Conservation (phyloP, 2,329 filamentous ascomycete genomes). For the Trichoderma sp. region DNA sequence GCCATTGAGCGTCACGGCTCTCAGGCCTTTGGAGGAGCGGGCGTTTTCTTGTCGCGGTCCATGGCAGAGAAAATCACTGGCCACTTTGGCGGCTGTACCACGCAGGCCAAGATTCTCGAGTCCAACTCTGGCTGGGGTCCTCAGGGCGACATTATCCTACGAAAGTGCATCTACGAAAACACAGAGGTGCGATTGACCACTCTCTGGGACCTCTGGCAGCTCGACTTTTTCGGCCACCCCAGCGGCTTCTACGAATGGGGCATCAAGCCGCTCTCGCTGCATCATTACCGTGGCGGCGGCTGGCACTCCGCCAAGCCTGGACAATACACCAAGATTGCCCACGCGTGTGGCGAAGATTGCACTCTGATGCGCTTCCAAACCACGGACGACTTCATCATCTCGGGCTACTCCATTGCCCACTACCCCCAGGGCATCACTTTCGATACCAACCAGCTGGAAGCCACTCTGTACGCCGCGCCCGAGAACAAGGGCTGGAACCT, state of each 20-base stretch:
- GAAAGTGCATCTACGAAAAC: slow-evolving; percentile 65
- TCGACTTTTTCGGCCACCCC: slow-evolving; percentile 61
- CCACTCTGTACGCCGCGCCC: slow-evolving; percentile 52
- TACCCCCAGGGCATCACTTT: slow-evolving; percentile 56
- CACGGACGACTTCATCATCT: slow-evolving; percentile 54
- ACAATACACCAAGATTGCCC: slow-evolving; percentile 58
- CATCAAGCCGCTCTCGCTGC: slow-evolving; percentile 60
- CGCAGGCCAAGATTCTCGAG: slow-evolving; percentile 53
- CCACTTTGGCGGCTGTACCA: slow-evolving; percentile 49
- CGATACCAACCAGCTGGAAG: slow-evolving; percentile 52
- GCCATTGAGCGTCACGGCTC: slow-evolving; percentile 62
- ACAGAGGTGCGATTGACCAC: slow-evolving; percentile 59
- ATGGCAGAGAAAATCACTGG: slow-evolving; percentile 48
- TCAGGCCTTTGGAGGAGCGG: slow-evolving; percentile 64
- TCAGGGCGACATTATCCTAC: slow-evolving; percentile 62
- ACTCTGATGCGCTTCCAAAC: slow-evolving; percentile 60
- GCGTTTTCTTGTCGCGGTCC: slow-evolving; percentile 61
- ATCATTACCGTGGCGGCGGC: slow-evolving; percentile 64
- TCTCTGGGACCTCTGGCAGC: slow-evolving; percentile 60
- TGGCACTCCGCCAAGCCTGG: slow-evolving; percentile 58
- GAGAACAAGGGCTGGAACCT: slow-evolving; percentile 53
- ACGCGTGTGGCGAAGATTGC: slow-evolving; percentile 63
- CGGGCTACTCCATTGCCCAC: slow-evolving; percentile 60
- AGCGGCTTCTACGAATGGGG: slow-evolving; percentile 66
- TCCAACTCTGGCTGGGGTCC: slow-evolving; percentile 60